Evolutionary conservation across 345 rosid species (phyloP), one percentile per base, ranked within the genome.

Genomic region (Gossypium sturtianum): DNA sequence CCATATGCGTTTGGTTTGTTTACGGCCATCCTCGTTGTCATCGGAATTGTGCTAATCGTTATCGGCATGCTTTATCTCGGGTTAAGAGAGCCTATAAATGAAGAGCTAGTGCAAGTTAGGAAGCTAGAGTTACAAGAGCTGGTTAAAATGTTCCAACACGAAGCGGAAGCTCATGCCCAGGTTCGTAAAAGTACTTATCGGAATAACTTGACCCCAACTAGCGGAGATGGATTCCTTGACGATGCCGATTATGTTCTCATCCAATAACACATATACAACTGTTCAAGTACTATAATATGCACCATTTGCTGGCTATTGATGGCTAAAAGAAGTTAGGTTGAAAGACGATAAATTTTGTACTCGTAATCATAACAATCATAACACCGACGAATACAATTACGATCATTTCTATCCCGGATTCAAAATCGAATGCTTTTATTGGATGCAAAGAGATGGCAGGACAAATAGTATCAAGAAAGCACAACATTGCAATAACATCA

Each of bases 111-210:
- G 13, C 79, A 90, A 76, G 86, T 89, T 52, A 87, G 89, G 80
- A 90, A 88, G 84, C 63, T 93, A 82, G 98, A 95, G 81, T 80
- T 95, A 73, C 90, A 91, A 79, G 91, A 91, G 70, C 77, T 95
- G 70, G 98, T 95, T 9, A 93, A 88, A 84, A 83, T 82, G 87
- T 91, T 95, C 81, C 97, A 95, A 84, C 96, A 89, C n/a, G 99
- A 95, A 77, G 99, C 98, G 16, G 99, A 95, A 89, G 84, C 90
- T 34, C 99, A 95, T 77, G 99, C 93, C 16, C 99, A 93, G 74
- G 87, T 95, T 75, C 79, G 88, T 43, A 84, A 83, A 68, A 66
- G 68, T 9, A 53, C 71, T 49, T 64, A 73, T 41, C 77, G 97
- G 49, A 88, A 64, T 68, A 95, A 84, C 80, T 78, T 91, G 58